A percentile compares a stretch with the other conserved stretches of the same genome.
Conservation (phyloP, 768 basidiomycete species). For the Hygrocybe coccinea region DNA sequence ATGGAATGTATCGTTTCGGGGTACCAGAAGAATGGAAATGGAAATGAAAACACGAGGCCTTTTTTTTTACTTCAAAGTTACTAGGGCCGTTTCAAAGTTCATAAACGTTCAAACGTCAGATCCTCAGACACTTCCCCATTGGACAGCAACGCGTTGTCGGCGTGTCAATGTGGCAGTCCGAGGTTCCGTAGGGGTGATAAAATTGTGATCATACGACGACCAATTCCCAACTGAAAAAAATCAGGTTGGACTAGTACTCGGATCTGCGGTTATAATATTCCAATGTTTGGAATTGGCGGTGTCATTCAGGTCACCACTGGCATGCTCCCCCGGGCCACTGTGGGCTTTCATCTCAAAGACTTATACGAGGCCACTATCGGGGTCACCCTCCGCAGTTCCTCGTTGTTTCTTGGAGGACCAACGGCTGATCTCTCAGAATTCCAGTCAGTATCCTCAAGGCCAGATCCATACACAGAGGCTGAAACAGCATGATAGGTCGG, state of each 20-base stretch:
- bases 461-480: background rate
- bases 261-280: conserved; percentile 32
- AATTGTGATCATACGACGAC: no score
- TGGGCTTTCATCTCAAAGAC: conserved; percentile 41
- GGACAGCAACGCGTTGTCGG: no score
- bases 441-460: conserved; percentile 26
- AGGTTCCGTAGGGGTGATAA: conserved; percentile 8
- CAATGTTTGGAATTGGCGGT: conserved; percentile 31
- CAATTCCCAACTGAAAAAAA: no score
- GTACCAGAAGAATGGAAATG: no score
- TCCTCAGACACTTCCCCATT: no score
- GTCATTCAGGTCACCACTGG: conserved; percentile 30
- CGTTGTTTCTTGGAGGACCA: conserved; percentile 22
- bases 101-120: background rate
- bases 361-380: conserved; percentile 55
- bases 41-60: background rate
- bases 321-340: conserved; percentile 42
- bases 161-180: conserved; percentile 17
- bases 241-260: no score
- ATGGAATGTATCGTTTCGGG: no score
- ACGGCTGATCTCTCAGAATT: conserved; percentile 18
- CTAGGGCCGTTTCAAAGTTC: background rate
- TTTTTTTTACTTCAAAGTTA: conserved; percentile 1
- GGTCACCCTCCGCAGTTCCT: conserved; percentile 46
- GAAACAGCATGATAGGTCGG: conserved; percentile 33